Evolutionary conservation across 805 yeast genomes (phyloP).

Genomic region (Jamesozyma gamospora): DNA sequence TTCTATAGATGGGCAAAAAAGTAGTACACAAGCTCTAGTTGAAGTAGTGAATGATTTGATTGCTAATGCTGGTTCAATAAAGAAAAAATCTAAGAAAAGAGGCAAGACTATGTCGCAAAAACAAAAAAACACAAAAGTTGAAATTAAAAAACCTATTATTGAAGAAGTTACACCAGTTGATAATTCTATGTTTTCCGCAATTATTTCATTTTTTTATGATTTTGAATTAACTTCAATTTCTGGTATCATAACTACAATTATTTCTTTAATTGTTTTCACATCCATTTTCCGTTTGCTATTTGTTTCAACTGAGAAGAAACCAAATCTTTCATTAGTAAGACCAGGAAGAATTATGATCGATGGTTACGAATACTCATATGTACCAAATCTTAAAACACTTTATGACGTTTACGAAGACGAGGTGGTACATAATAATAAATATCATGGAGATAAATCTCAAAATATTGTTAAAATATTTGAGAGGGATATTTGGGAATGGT

Average conservation of each 20-base stretch:
- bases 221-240: slow-evolving; percentile 15
- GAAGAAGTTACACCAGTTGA: not conserved
- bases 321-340: slow-evolving; percentile 11
- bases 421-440: slow-evolving; percentile 9
- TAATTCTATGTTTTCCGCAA: not conserved
- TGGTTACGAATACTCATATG: slow-evolving; percentile 31
- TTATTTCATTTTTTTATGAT: slow-evolving; percentile 5
- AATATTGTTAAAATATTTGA: slow-evolving; percentile 39
- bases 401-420: slow-evolving; percentile 27
- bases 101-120: slow-evolving; percentile 3
- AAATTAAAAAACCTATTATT: no score
- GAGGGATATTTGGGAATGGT: slow-evolving; percentile 67
- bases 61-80: slow-evolving; percentile 12
- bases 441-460: slow-evolving; percentile 3
- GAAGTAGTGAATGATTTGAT: slow-evolving; percentile 32
- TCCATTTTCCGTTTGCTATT: slow-evolving; percentile 7
- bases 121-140: not conserved
- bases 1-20: slow-evolving; percentile 64
- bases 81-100: slow-evolving; percentile 7
- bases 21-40: slow-evolving; percentile 38
- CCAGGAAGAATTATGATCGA: slow-evolving; percentile 28
- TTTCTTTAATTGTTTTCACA: slow-evolving; percentile 5
- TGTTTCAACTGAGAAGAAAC: slow-evolving; percentile 1
- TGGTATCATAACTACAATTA: slow-evolving; percentile 7
- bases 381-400: slow-evolving; percentile 34